Base-by-base conservation (phyloP, 805 yeast genomes). In the Yarrowia sp. region DNA sequence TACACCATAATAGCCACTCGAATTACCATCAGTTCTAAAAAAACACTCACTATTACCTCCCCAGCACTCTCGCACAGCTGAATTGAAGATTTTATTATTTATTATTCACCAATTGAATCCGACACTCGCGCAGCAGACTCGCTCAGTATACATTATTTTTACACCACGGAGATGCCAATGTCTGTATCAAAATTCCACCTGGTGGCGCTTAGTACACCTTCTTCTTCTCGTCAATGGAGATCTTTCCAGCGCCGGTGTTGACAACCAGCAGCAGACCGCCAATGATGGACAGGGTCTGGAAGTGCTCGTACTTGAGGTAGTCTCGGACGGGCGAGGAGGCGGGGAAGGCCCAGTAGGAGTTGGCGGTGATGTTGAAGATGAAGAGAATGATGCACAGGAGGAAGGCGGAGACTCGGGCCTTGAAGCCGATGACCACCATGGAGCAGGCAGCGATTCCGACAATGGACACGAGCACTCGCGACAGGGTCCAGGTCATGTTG, bases 231-330 rank as follows among this genome's bases (percentile, higher is more conserved):
- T 93, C 99, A 63, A 93, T 77, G 25, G 96, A 88, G 66, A 93
- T 80, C 68, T 88, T 92, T 56, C 99, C 99, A 29, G 98, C 98
- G 65, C 99, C 99, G 3, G 97, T 90, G 76, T 88, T 90, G 64
- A 90, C 97, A 65, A 94, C 89, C 67, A 94, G 78, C 65, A 93
- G 77, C 65, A 93, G 82, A 1, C 98, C 99, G 63, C 99, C 99
- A 56, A 93, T 92, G 72, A 93, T 93, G 63, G 96, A 87, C 72
- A 93, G 80, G 38, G 96, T 90, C 78, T 94, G 99, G 81, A 88
- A 93, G 74, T 88, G 89, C 75, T 92, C 98, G 74, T 92, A 94
- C 74, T 88, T 88, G 73, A 90, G 77, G 74, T 84, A 88, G 76
- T 93, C 99, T 70, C 97, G 85, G 74, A 85, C 83, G 32, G 93